Evolutionary conservation across 2,329 filamentous ascomycete species (phyloP).

Genomic region (Microsporum ferrugineum): DNA sequence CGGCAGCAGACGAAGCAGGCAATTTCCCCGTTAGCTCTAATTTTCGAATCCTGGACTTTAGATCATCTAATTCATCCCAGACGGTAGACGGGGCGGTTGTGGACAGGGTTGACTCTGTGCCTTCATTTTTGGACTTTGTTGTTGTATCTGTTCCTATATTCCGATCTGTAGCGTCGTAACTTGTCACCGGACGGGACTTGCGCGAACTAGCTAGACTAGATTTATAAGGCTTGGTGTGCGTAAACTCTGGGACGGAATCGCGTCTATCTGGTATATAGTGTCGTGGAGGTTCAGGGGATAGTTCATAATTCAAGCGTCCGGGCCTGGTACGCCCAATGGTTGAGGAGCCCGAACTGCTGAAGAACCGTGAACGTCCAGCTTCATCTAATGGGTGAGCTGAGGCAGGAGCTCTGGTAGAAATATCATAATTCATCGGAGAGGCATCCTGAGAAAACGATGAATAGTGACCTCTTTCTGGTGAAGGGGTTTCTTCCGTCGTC

Average conservation of each 20-base stretch:
- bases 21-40: constrained; percentile 83
- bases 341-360: constrained; percentile 25
- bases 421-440: constrained; percentile 23
- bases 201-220: constrained; percentile 25
- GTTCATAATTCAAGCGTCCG: constrained; percentile 27
- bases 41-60: constrained; percentile 85
- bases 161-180: constrained; percentile 20
- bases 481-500: constrained; percentile 26
- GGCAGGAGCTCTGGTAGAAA: constrained; percentile 22
- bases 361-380: constrained; percentile 23
- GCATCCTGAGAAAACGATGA: constrained; percentile 27
- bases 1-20: constrained; percentile 68
- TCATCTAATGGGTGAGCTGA: constrained; percentile 33
- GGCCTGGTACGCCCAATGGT: constrained; percentile 29
- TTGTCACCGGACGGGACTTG: background rate
- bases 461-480: constrained; percentile 26
- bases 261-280: constrained; percentile 15
- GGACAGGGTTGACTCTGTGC: constrained; percentile 76
- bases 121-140: constrained; percentile 40
- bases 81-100: constrained; percentile 84
- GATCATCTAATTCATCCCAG: constrained; percentile 93
- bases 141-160: constrained; percentile 20
- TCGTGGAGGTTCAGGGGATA: constrained; percentile 23
- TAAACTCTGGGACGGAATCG: constrained; percentile 12
- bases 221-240: constrained; percentile 25